Evolutionary conservation across 768 basidiomycete species (phyloP).

Genomic region (Suillus bovinus): DNA sequence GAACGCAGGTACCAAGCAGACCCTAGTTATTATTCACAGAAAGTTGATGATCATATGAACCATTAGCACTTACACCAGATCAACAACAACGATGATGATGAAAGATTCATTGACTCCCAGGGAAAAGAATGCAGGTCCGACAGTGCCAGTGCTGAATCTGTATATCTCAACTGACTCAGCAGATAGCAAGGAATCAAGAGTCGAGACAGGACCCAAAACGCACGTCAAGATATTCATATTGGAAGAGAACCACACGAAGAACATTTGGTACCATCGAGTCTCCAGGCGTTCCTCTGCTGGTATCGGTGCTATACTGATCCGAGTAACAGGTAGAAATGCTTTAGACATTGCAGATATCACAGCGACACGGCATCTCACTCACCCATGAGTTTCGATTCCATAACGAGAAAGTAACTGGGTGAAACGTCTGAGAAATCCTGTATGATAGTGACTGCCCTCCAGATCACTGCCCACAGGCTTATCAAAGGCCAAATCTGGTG

Average conservation of each 20-base stretch:
- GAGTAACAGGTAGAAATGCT: not conserved
- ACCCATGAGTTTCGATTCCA: slow-evolving; percentile 46
- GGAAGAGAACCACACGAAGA: slow-evolving; percentile 53
- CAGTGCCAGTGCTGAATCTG: slow-evolving; percentile 50
- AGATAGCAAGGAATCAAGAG: not conserved
- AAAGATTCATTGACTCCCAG: slow-evolving; percentile 45
- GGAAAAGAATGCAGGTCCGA: slow-evolving; percentile 51
- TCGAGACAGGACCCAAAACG: slow-evolving; percentile 15
- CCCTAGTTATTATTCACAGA: slow-evolving; percentile 18
- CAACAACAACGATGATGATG: slow-evolving; percentile 42
- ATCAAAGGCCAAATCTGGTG: not conserved
- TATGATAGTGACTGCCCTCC: not conserved
- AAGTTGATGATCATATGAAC: not conserved
- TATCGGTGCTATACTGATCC: slow-evolving; percentile 40
- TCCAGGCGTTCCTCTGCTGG: slow-evolving; percentile 38
- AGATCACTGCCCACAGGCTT: not conserved
- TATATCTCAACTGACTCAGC: not conserved
- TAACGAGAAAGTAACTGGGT: slow-evolving; percentile 33
- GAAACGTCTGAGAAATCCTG: slow-evolving; percentile 19
- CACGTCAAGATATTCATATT: slow-evolving; percentile 46
- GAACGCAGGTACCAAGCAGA: slow-evolving; percentile 37
- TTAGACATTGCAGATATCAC: not conserved
- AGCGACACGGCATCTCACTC: slow-evolving; percentile 8
- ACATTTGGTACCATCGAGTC: slow-evolving; percentile 45
- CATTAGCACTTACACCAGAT: slow-evolving; percentile 39